Evolutionary conservation across 1,284 basidiomycete genomes (phyloP), one percentile per base, ranked within the genome.

Genomic region (Cutaneotrichosporon cyanovorans): DNA sequence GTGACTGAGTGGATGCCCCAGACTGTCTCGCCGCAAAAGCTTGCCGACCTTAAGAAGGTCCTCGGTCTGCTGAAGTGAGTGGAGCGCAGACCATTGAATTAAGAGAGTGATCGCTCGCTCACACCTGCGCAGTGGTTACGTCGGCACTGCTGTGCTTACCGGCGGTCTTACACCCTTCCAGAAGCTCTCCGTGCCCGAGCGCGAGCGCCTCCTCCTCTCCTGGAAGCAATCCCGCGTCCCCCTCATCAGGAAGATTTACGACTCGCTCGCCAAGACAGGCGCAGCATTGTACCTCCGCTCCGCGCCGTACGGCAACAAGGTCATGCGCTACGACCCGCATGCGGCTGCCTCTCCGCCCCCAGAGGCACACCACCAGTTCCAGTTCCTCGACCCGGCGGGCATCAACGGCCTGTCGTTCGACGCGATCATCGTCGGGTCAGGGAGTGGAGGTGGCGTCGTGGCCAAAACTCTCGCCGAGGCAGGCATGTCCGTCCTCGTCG

Each of bases 381-480:
- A 35, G 35, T 50, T 51, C 21, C 4, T 32, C 6, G 28, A 15
- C 16, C 16, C 38, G 8, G 20, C 11, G 11, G 35, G 50, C 1
- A 36, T 42, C 19, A 31, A 45, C 20, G 18, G 32, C 1, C 18
- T 37, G 2, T 16, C 31, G 16, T 30, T 37, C 18, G 48, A 55
- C 25, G 52, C 51, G 18, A 45, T 54, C 36, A 53, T 76, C 45
- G 59, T 75, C 42, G 75, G 75, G 2, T 74, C 73, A 0, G 75
- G 75, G 7, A 66, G 71, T 0, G 75, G 74, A 8, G 75, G 73
- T 15, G 59, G 62, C 5, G 72, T 71, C 28, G 71, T 69, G 15
- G 62, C 65, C 0, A 68, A 71, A 10, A 46, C 65, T 41, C 50
- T 73, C 12, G 57, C 70, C 3, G 58, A 64, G 32, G 68, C 68